phyloP scores from a whole-genome alignment of 345 rosid species.

The Ricinus communis region DNA sequence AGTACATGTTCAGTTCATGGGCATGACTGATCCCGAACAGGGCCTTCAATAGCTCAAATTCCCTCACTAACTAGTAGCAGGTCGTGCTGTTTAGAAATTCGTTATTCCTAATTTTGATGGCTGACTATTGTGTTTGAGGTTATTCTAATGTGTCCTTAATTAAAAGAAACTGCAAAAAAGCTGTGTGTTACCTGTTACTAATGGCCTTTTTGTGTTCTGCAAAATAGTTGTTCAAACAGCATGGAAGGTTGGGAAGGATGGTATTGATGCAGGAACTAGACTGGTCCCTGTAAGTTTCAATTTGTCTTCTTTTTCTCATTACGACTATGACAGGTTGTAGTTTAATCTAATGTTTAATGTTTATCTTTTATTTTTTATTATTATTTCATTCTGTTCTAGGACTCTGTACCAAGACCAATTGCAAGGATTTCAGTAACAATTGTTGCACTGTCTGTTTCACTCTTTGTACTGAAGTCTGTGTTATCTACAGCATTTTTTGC shows the following conservation, averaged over 20 bases:
- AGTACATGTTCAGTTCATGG: no score
- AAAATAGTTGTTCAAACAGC: slow-evolving; percentile 60
- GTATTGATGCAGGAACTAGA: slow-evolving; percentile 74
- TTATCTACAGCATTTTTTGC: slow-evolving; percentile 69
- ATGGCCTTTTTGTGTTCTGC: slow-evolving; percentile 7
- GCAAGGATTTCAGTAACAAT: slow-evolving; percentile 27
- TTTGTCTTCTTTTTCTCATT: slow-evolving; percentile 13
- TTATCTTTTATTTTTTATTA: background rate
- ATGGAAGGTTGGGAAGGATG: slow-evolving; percentile 85
- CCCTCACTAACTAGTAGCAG: no score
- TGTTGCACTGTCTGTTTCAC: slow-evolving; percentile 45
- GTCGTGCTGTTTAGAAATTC: no score
- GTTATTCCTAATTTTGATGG: no score
- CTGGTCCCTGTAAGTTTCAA: slow-evolving; percentile 80
- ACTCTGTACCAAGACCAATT: slow-evolving; percentile 29
- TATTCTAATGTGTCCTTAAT: background rate
- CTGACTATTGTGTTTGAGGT: no score
- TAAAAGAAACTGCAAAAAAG: background rate
- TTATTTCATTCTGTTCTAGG: slow-evolving; percentile 4
- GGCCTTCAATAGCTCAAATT: no score
- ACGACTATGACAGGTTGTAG: no score
- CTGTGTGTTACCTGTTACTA: background rate
- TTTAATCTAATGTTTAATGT: background rate
- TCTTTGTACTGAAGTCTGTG: slow-evolving; percentile 45
- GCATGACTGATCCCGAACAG: no score